Evolutionary conservation across 2,329 filamentous ascomycete genomes (phyloP).

Genomic region (Nectriaceae sp.): DNA sequence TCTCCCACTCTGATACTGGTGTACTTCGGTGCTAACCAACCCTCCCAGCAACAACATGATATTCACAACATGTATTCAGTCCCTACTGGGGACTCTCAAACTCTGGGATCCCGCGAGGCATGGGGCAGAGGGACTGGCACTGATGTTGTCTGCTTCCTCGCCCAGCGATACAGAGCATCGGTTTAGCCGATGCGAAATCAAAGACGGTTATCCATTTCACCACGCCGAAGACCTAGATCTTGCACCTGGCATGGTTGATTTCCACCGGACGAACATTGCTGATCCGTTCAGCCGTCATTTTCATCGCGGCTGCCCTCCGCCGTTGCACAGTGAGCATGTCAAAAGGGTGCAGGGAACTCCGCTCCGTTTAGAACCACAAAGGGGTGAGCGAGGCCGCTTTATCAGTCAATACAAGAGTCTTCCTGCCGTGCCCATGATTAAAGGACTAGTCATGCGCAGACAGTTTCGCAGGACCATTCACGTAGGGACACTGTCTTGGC

Average conservation of each 20-base stretch:
- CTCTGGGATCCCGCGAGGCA: conserved; percentile 16
- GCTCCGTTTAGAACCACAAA: conserved; percentile 9
- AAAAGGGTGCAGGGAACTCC: conserved; percentile 14
- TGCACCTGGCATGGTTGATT: conserved; percentile 9
- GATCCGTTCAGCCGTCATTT: background rate
- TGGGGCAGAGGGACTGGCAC: conserved; percentile 12
- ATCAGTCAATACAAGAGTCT: conserved; percentile 7
- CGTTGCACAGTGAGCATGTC: conserved; percentile 5
- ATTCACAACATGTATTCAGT: conserved; percentile 13
- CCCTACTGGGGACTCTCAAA: conserved; percentile 15
- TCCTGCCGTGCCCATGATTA: conserved; percentile 15
- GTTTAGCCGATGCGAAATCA: conserved; percentile 10
- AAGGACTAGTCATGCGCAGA: conserved; percentile 17
- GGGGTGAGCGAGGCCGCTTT: conserved; percentile 6
- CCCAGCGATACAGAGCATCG: conserved; percentile 17
- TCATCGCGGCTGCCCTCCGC: conserved; percentile 1
- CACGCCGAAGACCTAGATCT: conserved; percentile 14
- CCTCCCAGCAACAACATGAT: conserved; percentile 12
- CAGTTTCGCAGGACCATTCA: conserved; percentile 15
- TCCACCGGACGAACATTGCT: conserved; percentile 4
- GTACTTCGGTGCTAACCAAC: conserved; percentile 7
- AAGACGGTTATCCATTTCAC: conserved; percentile 13
- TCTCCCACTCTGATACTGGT: conserved; percentile 6
- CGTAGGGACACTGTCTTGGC: conserved; percentile 10
- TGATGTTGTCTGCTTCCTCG: conserved; percentile 17